Evolutionary conservation across 148 eudicot genomes (phyloP), one percentile per base, ranked within the genome.

Genomic region (Tetragonia tetragonoides): DNA sequence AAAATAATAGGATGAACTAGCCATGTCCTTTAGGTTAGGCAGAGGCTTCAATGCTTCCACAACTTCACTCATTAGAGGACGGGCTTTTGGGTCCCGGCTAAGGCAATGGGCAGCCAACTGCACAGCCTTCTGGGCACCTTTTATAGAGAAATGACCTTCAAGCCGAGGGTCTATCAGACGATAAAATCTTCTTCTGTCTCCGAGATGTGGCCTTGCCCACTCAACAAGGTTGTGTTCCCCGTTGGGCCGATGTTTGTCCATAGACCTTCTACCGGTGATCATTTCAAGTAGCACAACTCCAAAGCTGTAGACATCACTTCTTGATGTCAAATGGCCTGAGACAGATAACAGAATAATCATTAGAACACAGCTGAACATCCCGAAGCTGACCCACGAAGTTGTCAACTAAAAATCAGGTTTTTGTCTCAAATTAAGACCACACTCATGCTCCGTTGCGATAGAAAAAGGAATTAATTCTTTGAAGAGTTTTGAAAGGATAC

Each of bases 221-320:
- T 91, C 95, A 20, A 91, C 92, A 1, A 91, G 90, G 77, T 91
- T 91, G 72, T 91, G 95, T 75, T 91, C 92, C 41, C 95, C 92
- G 16, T 91, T 91, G 16, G 95, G 95, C 17, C 92, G 88, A 71
- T 85, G 83, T 76, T 91, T 91, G 89, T 91, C 95, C 95, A 91
- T 91, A 9, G 95, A 91, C 78, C 92, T 91, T 83, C 95, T 78
- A 65, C 95, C 95, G 0, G 90, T 91, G 59, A 91, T 77, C 90
- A 91, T 87, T 77, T 91, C 95, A 11, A 91, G 88, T 20, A 91
- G 78, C 70, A 91, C 95, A 39, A 89, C 95, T 14, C 95, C 95
- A 74, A 91, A 91, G 83, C 95, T 91, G 81, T 89, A 91, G 40
- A 91, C 90, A 66, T 91, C 95, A 74, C 95, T 91, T 79, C 85